Percentiles rank a stretch among this genome's conserved stretches.
These are phyloP conservation scores for Phytopythium vexans DNA, from an alignment of 352 stramenopile species.

Conservation along the genomic window DNA sequence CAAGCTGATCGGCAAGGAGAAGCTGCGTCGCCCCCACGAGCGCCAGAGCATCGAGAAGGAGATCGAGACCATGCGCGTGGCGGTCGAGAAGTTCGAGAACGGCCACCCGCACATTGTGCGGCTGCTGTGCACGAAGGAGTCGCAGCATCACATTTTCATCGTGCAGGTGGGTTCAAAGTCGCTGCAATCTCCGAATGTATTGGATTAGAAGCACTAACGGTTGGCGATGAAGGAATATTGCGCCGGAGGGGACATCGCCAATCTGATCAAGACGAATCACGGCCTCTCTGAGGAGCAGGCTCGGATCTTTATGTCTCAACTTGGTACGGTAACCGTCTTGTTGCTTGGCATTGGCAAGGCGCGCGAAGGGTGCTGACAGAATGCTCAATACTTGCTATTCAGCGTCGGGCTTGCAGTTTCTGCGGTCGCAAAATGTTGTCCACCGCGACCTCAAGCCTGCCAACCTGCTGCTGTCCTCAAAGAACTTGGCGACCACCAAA, in stretches of 20 bases:
- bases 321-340: no score
- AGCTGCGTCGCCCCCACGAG: conserved; percentile 65
- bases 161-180: conserved; percentile 66
- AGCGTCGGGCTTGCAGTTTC: conserved; percentile 73
- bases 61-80: conserved; percentile 84
- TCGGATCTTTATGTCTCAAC: conserved; percentile 75
- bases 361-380: no score
- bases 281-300: conserved; percentile 61
- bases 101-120: conserved; percentile 83
- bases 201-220: no score
- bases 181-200: no score
- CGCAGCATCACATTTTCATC: conserved; percentile 80
- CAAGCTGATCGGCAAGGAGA: conserved; percentile 81
- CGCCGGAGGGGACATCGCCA: conserved; percentile 65
- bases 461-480: conserved; percentile 70
- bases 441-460: conserved; percentile 77
- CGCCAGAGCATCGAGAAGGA: conserved; percentile 82
- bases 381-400: no score
- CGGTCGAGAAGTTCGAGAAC: conserved; percentile 83
- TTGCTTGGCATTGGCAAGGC: no score
- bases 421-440: conserved; percentile 73
- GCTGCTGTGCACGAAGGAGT: conserved; percentile 78
- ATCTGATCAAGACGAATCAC: conserved; percentile 64
- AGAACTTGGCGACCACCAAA: conserved; percentile 59
- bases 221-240: conserved; percentile 60